phyloP scores from a whole-genome alignment of 2,329 filamentous ascomycete genomes.

The Nectriaceae sp. region DNA sequence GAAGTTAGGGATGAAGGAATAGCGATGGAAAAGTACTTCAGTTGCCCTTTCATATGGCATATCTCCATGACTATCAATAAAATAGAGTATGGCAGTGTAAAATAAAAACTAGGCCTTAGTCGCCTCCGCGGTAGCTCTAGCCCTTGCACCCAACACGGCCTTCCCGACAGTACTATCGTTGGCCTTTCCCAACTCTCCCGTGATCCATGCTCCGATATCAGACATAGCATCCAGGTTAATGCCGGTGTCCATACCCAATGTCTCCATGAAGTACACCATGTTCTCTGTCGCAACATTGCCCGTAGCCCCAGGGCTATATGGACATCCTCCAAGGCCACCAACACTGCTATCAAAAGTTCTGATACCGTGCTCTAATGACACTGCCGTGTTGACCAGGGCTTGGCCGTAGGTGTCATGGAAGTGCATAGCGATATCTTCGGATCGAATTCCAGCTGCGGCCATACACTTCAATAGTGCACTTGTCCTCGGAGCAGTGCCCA shows the following conservation, averaged over 20 bases:
- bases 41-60: too few species aligned
- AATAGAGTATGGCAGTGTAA: too few species aligned
- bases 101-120: slow-evolving; percentile 13
- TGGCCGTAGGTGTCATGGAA: slow-evolving; percentile 90
- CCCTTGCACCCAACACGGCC: slow-evolving; percentile 58
- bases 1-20: background rate
- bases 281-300: slow-evolving; percentile 88
- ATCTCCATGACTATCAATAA: too few species aligned
- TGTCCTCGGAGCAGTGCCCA: slow-evolving; percentile 78
- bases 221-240: slow-evolving; percentile 68
- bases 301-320: slow-evolving; percentile 82
- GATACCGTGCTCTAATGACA: slow-evolving; percentile 76
- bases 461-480: slow-evolving; percentile 65
- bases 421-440: slow-evolving; percentile 75
- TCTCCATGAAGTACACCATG: slow-evolving; percentile 76
- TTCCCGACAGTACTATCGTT: slow-evolving; percentile 70
- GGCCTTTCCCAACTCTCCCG: slow-evolving; percentile 59
- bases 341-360: slow-evolving; percentile 80
- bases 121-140: slow-evolving; percentile 28
- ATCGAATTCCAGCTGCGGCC: slow-evolving; percentile 66
- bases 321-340: slow-evolving; percentile 80
- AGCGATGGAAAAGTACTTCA: too few species aligned
- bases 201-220: slow-evolving; percentile 74
- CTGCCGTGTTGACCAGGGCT: slow-evolving; percentile 79
- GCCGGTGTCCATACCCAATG: slow-evolving; percentile 72